These are phyloP conservation scores for Graphilbum fragrans DNA, from an alignment of 2,329 filamentous ascomycete genomes.

Conservation along the genomic window DNA sequence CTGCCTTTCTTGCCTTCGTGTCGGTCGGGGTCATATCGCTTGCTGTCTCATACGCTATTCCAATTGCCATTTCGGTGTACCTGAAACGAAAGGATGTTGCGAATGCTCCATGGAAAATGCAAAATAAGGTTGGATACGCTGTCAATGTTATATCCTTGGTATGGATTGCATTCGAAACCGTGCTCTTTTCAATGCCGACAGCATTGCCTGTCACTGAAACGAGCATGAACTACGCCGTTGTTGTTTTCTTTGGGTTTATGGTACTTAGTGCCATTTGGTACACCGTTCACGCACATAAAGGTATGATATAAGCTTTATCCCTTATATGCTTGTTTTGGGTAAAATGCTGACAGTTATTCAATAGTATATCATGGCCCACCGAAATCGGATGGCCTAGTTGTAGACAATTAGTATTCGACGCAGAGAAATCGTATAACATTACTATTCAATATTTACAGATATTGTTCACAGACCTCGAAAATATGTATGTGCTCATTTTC, in stretches of 20 bases:
- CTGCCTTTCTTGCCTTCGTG: conserved; percentile 28
- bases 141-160: conserved; percentile 16
- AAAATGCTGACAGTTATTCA: not conserved
- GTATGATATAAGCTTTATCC: not conserved
- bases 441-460: too few species aligned
- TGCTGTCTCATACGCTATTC: conserved; percentile 31
- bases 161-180: conserved; percentile 57
- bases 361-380: not conserved
- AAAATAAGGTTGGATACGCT: not conserved
- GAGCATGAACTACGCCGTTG: conserved; percentile 62
- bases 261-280: conserved; percentile 54
- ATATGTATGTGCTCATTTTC: too few species aligned
- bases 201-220: conserved; percentile 43
- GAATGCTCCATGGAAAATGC: conserved; percentile 17
- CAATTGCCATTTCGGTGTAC: conserved; percentile 23
- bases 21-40: conserved; percentile 27
- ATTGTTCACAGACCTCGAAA: too few species aligned
- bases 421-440: too few species aligned
- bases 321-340: not conserved
- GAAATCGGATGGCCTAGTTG: too few species aligned
- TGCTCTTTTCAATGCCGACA: conserved; percentile 64
- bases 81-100: conserved; percentile 24
- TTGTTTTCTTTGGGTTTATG: conserved; percentile 58
- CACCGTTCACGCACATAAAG: conserved; percentile 28
- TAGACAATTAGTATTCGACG: too few species aligned